Evolutionary conservation across 345 rosid species (phyloP).

Genomic region (Eucalyptus camaldulensis): DNA sequence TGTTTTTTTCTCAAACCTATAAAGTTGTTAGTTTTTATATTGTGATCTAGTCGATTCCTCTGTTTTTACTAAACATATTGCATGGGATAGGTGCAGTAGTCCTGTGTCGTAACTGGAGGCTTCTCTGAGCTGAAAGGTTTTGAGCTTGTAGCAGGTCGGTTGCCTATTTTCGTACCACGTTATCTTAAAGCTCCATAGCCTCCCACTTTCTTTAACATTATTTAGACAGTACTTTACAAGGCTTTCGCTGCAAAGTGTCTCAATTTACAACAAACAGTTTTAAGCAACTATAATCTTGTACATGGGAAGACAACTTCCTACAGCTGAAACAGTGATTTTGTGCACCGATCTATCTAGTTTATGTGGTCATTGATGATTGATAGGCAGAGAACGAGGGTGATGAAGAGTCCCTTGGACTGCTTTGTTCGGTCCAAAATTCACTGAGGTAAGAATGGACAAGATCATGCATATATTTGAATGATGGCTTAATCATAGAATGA

Average conservation of each 20-base stretch:
- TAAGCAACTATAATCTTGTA: not conserved
- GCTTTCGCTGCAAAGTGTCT: not conserved
- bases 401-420: not conserved
- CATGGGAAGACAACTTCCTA: not conserved
- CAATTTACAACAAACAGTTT: not conserved
- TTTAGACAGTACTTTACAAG: not conserved
- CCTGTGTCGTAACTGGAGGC: too few species aligned
- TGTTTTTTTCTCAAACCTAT: not conserved
- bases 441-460: not conserved
- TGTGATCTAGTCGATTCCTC: not conserved
- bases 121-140: too few species aligned
- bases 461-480: not conserved
- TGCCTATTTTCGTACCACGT: not conserved
- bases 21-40: too few species aligned
- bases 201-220: not conserved
- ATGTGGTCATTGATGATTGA: not conserved
- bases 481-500: not conserved
- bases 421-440: not conserved
- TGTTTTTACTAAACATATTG: not conserved
- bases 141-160: too few species aligned
- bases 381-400: not conserved
- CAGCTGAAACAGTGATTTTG: not conserved
- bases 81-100: not conserved
- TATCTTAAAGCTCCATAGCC: not conserved
- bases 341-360: not conserved